phyloP scores from a whole-genome alignment of 2,329 filamentous ascomycete genomes.

The Lecanosticta acicola region DNA sequence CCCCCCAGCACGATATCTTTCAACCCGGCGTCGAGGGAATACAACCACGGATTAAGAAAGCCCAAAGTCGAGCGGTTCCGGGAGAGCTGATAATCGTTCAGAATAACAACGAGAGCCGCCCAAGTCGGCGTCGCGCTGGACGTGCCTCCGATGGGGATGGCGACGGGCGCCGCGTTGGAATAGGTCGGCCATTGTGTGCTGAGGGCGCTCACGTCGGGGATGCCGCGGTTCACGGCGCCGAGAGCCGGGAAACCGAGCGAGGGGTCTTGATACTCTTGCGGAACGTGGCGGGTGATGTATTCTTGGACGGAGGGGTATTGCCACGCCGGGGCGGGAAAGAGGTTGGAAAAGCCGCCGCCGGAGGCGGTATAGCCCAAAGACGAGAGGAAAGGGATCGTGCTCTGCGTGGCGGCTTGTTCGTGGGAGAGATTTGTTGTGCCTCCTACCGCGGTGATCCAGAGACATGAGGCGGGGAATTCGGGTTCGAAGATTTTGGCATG shows the following conservation, averaged over 20 bases:
- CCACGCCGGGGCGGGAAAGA: constrained; percentile 39
- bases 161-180: too few relatives aligned
- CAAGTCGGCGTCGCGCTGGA: constrained; percentile 54
- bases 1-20: constrained; percentile 43
- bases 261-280: constrained; percentile 32
- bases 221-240: too few relatives aligned
- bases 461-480: constrained; percentile 44
- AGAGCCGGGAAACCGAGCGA: constrained; percentile 37
- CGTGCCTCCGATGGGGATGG: constrained; percentile 36
- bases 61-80: constrained; percentile 39
- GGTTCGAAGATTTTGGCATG: constrained; percentile 42
- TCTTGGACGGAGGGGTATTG: constrained; percentile 36
- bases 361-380: constrained; percentile 13
- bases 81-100: constrained; percentile 56
- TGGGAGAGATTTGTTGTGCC: constrained; percentile 25
- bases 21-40: constrained; percentile 40
- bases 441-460: constrained; percentile 44
- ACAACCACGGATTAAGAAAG: constrained; percentile 57
- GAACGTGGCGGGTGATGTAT: constrained; percentile 39
- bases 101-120: constrained; percentile 52
- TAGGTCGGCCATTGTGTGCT: too few relatives aligned
- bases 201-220: constrained; percentile 42
- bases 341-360: constrained; percentile 42
- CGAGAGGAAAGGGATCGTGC: constrained; percentile 14
- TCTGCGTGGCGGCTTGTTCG: constrained; percentile 22